Evolutionary conservation across 345 rosid species (phyloP), one percentile per base, ranked within the genome.

Genomic region (Arabis alpina): DNA sequence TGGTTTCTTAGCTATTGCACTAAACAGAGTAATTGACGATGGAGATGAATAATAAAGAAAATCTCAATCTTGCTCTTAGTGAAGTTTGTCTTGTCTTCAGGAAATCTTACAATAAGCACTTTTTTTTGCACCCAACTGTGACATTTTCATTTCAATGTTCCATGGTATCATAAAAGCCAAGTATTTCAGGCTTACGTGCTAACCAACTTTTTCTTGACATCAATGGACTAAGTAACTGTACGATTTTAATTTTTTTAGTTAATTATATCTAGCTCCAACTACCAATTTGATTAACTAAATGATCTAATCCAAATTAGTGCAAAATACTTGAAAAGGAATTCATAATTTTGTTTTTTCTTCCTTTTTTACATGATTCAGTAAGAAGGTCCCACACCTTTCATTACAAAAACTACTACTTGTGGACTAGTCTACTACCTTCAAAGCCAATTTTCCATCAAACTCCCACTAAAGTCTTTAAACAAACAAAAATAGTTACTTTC

Each of bases 401-500:
- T 40, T 64, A 56, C 60, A 52, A 66, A 40, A 13, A 52, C 37
- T 61, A 71, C 47, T 64, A 39, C 6, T 41, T 28, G 23, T n/a
- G 54, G 2, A 8, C 72, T 65, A 40, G 5, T 6, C 49, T 24
- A 45, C 50, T 44, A 54, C 72, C 39, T 28, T 40, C 28, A 52
- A 70, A n/a, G 27, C 42, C 24, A 10, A 4, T 42, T 41, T 15
- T 8, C 52, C 61, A 55, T 34, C 55, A 9, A 53, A 19, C 23
- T 19, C 23, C 23, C 23, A 19, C 23, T 19, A 19, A 19, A 62
- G 70, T 54, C 54, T 54, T 67, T 8, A 43, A 55, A n/a, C 37
- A 10, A 34, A 56, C 23, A 44, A 23, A 19, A 7, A 54, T 13
- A 3, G 10, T 43, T 47, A 37, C 70, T 68, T 74, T 62, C 70